Conservation (phyloP, 1,284 basidiomycete species). For the Boletus chippewaensis region DNA sequence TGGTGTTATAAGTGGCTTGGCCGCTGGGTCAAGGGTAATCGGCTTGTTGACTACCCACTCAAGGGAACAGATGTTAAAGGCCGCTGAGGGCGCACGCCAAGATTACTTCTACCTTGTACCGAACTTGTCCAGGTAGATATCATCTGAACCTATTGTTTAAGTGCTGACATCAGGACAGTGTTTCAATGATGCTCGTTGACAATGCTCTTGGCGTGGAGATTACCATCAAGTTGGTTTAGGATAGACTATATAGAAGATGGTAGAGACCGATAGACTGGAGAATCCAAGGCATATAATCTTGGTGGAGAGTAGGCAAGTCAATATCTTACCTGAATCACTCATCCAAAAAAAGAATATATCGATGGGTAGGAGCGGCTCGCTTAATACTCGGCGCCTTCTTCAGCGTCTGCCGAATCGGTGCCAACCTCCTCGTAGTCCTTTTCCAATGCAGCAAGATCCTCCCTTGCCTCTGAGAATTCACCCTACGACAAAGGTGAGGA, state of each 20-base stretch:
- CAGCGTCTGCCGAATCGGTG: conserved; percentile 81
- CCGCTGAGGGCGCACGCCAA: conserved; percentile 38
- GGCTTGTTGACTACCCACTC: conserved; percentile 76
- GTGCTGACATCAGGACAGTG: conserved; percentile 16
- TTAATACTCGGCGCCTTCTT: conserved; percentile 73
- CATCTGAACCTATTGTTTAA: background rate
- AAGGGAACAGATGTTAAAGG: conserved; percentile 53
- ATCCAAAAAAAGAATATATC: conserved; percentile 9
- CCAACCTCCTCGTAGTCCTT: conserved; percentile 97
- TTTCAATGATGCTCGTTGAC: conserved; percentile 23
- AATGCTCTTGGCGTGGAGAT: conserved; percentile 18
- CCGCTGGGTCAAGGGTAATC: conserved; percentile 74
- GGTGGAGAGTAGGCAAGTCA: conserved; percentile 1
- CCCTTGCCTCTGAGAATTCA: conserved; percentile 96
- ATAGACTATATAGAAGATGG: background rate
- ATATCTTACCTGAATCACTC: conserved; percentile 12
- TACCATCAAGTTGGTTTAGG: conserved; percentile 12
- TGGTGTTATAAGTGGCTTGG: conserved; percentile 67
- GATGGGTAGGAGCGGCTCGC: conserved; percentile 3
- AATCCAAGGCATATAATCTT: background rate
- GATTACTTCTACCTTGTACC: conserved; percentile 46
- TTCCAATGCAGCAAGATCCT: conserved; percentile 94
- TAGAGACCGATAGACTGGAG: background rate
- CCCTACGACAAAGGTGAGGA: conserved; percentile 40
- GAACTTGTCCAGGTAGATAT: conserved; percentile 52